These are phyloP conservation scores for Tuber umbilicatum DNA, from an alignment of 495 filamentous ascomycete species.

Conservation along the genomic window DNA sequence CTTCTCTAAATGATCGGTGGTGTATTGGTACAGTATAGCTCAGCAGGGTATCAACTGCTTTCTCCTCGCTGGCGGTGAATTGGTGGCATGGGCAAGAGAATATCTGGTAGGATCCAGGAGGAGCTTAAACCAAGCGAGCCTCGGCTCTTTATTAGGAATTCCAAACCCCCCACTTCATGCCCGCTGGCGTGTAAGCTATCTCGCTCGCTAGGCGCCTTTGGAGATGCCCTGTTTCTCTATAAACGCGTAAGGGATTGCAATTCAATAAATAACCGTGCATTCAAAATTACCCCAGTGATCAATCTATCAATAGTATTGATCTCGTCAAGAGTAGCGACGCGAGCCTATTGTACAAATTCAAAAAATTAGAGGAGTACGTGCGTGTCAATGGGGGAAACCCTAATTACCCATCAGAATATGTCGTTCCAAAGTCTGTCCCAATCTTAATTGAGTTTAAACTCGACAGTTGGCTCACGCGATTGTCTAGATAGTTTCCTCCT, in stretches of 20 bases:
- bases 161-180: constrained; percentile 47
- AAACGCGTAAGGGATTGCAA: not conserved
- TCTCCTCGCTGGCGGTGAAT: constrained; percentile 18
- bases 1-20: constrained; percentile 42
- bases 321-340: constrained; percentile 21
- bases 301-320: constrained; percentile 27
- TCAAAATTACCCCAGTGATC: constrained; percentile 18
- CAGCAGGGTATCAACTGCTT: constrained; percentile 26
- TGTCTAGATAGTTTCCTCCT: not conserved
- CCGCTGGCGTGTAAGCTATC: constrained; percentile 16
- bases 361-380: constrained; percentile 19
- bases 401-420: constrained; percentile 29
- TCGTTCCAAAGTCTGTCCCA: constrained; percentile 27
- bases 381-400: not conserved
- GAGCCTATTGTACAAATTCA: constrained; percentile 13
- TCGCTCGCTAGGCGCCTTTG: constrained; percentile 30
- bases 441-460: constrained; percentile 31
- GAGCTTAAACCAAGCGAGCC: constrained; percentile 45
- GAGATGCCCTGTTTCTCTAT: constrained; percentile 14
- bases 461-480: not conserved
- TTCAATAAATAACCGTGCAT: not conserved
- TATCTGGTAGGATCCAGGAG: constrained; percentile 42
- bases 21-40: constrained; percentile 47
- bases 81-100: constrained; percentile 11
- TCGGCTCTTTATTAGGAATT: constrained; percentile 28